Evolutionary conservation across 108 stramenopile species (phyloP).

Genomic region (Nannochloropsis gaditana): DNA sequence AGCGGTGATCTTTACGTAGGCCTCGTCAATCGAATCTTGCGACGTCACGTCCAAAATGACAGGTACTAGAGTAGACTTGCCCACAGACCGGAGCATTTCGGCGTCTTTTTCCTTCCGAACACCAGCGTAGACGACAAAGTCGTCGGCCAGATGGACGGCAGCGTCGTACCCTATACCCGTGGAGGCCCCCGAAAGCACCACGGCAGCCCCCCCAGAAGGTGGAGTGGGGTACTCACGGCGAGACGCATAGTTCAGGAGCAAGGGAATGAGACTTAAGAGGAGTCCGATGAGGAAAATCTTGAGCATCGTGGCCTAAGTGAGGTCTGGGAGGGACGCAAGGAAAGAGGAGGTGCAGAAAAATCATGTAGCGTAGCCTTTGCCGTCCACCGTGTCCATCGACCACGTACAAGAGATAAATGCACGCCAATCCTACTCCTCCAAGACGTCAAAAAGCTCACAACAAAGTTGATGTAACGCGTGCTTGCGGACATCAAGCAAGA

Average conservation of each 20-base stretch:
- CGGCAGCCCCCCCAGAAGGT: background rate
- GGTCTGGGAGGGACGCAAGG: no score
- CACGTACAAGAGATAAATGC: no score
- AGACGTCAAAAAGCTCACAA: no score
- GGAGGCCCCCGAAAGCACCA: background rate
- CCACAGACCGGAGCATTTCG: background rate
- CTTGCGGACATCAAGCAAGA: no score
- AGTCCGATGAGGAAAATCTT: conserved; percentile 18
- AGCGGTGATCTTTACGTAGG: background rate
- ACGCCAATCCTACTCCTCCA: no score
- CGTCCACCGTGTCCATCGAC: no score
- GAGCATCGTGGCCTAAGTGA: background rate
- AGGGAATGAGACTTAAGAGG: background rate
- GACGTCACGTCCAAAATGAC: background rate
- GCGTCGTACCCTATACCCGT: background rate
- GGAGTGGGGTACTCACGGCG: background rate
- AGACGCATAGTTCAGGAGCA: background rate
- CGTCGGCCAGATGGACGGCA: background rate
- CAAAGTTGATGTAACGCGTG: no score
- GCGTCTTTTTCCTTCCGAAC: conserved; percentile 17
- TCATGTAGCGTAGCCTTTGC: no score
- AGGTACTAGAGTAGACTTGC: background rate
- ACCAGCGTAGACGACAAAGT: background rate
- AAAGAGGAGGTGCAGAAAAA: no score
- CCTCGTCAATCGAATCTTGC: background rate